Evolutionary conservation across 495 filamentous ascomycete species (phyloP), one percentile per base, ranked within the genome.

Genomic region (Aspergillus campestris): DNA sequence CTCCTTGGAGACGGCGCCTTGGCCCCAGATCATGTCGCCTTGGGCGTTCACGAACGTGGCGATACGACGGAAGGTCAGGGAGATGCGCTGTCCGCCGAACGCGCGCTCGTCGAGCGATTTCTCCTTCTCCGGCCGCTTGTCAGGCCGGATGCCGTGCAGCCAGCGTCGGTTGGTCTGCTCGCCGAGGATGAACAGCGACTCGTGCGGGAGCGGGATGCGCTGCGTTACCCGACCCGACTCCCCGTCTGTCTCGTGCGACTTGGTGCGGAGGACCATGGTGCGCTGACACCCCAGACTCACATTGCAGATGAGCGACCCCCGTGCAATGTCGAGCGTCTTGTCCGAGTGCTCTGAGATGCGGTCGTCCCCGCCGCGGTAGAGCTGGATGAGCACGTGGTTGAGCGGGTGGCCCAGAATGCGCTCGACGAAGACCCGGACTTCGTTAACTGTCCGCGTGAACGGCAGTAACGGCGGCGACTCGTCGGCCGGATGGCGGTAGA

Each of bases 291-390:
- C 92, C 13, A 99, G 72, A 47, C 87, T 94, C 38, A 96, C 81
- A 58, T 97, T 97, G 43, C 88, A 89, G 48, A 99, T 94, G 45
- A 67, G 86, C 9, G 81, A 89, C 9, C 77, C 82, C 34, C 75
- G 80, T 31, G 78, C 82, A 42, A 99, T 94, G 52, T 99, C 92
- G 6, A 99, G 66, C 0, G 91, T 95, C 66, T 99, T 99, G 57
- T 99, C 92, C 28, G 85, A 89, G 60, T 99, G 92, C 57, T 99
- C 94, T 7, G 89, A 94, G 48, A 99, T 99, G 52, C 86, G 84
- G 61, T 98, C 92, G n/a, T 82, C 75, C 13, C 94, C 90, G 52
- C 78, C 73, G 8, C 92, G 89, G 56, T 98, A 98, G 34, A 90
- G 77, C 58, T 98, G 92, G 31, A 97, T 91, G 10, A 98, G 72